Percentiles rank a stretch among this genome's conserved stretches.
Conservation (phyloP, 2,329 filamentous ascomycete genomes). For the Fusarium sp. region DNA sequence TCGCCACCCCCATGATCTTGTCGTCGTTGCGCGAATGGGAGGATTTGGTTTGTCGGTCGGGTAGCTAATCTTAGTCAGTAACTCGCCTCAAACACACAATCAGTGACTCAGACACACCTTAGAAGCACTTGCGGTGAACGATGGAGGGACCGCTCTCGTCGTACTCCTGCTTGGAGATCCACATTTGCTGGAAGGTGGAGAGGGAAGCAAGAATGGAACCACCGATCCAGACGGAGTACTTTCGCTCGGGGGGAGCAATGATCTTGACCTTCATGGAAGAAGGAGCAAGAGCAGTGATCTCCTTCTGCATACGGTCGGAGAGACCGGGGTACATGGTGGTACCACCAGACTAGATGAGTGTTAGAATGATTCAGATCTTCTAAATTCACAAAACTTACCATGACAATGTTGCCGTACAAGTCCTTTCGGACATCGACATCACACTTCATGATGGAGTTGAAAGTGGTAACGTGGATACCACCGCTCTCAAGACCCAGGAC, state of each 20-base stretch:
- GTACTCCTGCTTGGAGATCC: constrained; percentile 99
- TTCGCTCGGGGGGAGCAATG: constrained; percentile 99
- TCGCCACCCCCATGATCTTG: constrained; percentile 57
- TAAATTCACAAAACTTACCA: constrained; percentile 72
- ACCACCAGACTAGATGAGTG: constrained; percentile 83
- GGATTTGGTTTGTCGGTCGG: constrained; percentile 47
- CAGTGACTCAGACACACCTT: constrained; percentile 65
- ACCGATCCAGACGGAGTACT: constrained; percentile 99
- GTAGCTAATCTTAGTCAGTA: constrained; percentile 45
- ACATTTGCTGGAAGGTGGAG: constrained; percentile 99
- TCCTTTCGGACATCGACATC: constrained; percentile 99
- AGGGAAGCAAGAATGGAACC: constrained; percentile 99
- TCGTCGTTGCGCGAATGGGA: constrained; percentile 49
- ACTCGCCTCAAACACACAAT: background rate
- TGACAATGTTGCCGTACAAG: constrained; percentile 99
- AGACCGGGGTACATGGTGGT: constrained; percentile 99
- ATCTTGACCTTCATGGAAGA: constrained; percentile 99
- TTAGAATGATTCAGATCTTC: constrained; percentile 44
- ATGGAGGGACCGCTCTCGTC: constrained; percentile 99
- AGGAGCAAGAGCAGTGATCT: constrained; percentile 98
- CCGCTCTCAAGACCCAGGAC: constrained; percentile 98
- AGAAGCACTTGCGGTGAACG: constrained; percentile 99
- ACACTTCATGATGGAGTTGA: constrained; percentile 99
- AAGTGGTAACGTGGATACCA: constrained; percentile 99
- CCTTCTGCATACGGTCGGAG: constrained; percentile 99